Conservation (phyloP, 306 rosid genomes). For the Oemleria cerasiformis region DNA sequence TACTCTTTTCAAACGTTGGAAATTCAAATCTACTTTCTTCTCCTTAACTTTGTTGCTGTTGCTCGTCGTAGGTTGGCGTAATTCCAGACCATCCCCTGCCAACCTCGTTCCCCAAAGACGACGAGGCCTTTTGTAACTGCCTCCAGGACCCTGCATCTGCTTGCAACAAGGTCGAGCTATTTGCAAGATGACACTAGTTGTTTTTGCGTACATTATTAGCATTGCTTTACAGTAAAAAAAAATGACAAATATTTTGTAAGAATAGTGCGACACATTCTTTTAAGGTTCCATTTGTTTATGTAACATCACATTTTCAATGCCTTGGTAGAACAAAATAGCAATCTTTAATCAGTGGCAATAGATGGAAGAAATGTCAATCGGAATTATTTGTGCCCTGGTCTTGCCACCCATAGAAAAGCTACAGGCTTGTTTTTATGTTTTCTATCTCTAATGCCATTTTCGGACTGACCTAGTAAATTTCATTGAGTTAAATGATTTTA, state of each 20-base stretch:
- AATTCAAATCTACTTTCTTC: neutral
- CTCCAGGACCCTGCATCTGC: slow-evolving; percentile 78
- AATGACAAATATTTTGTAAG: slow-evolving; percentile 15
- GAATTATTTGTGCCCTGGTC: neutral
- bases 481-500: too few species aligned
- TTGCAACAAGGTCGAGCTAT: slow-evolving; percentile 72
- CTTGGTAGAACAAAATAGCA: too few species aligned
- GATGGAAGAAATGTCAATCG: neutral
- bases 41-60: neutral
- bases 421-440: too few species aligned
- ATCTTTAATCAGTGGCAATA: neutral
- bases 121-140: slow-evolving; percentile 78
- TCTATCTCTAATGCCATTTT: too few species aligned
- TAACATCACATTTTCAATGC: too few species aligned
- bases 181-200: slow-evolving; percentile 45
- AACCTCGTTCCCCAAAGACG: slow-evolving; percentile 76
- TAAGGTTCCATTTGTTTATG: neutral
- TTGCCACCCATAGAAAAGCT: too few species aligned
- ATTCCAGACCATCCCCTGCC: slow-evolving; percentile 95
- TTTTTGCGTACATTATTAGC: slow-evolving; percentile 9
- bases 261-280: slow-evolving; percentile 1
- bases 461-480: too few species aligned
- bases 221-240: slow-evolving; percentile 10
- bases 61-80: slow-evolving; percentile 64
- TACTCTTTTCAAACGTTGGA: neutral